Evolutionary conservation across 768 basidiomycete species (phyloP).

Genomic region (Guyanaporus albipodus): DNA sequence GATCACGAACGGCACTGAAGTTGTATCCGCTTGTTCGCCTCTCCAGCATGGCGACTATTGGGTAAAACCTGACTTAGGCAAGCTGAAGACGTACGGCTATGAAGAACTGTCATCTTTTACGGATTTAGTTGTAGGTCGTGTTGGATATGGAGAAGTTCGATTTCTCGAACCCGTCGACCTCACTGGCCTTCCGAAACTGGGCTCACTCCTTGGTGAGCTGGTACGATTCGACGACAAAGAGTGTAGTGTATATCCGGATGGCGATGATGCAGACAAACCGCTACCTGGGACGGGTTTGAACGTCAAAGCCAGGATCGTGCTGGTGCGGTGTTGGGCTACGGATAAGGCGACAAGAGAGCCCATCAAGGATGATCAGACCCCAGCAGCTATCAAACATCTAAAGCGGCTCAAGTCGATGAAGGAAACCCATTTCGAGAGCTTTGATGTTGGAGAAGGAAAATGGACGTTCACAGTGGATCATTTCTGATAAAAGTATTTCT

Average conservation of each 20-base stretch:
- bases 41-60: slow-evolving; percentile 89
- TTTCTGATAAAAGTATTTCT: slow-evolving; percentile 55
- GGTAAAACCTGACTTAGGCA: slow-evolving; percentile 73
- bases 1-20: slow-evolving; percentile 26
- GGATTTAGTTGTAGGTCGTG: slow-evolving; percentile 84
- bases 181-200: slow-evolving; percentile 75
- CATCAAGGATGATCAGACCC: slow-evolving; percentile 76
- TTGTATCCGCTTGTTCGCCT: slow-evolving; percentile 31
- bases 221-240: slow-evolving; percentile 90
- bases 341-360: slow-evolving; percentile 91
- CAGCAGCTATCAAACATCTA: slow-evolving; percentile 64
- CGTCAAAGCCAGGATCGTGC: slow-evolving; percentile 71
- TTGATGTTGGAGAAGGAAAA: slow-evolving; percentile 74
- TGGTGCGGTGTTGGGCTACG: slow-evolving; percentile 81
- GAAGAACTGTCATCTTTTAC: slow-evolving; percentile 70
- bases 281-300: slow-evolving; percentile 83
- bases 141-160: slow-evolving; percentile 84
- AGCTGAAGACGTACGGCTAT: slow-evolving; percentile 66
- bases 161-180: slow-evolving; percentile 83
- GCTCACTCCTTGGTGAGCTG: slow-evolving; percentile 79
- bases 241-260: slow-evolving; percentile 90
- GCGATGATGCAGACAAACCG: slow-evolving; percentile 81
- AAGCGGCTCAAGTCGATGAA: slow-evolving; percentile 82
- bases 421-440: slow-evolving; percentile 80
- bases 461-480: slow-evolving; percentile 96